Conservation (phyloP, 2,329 filamentous ascomycete species). For the Fonsecaea multimorphosa region DNA sequence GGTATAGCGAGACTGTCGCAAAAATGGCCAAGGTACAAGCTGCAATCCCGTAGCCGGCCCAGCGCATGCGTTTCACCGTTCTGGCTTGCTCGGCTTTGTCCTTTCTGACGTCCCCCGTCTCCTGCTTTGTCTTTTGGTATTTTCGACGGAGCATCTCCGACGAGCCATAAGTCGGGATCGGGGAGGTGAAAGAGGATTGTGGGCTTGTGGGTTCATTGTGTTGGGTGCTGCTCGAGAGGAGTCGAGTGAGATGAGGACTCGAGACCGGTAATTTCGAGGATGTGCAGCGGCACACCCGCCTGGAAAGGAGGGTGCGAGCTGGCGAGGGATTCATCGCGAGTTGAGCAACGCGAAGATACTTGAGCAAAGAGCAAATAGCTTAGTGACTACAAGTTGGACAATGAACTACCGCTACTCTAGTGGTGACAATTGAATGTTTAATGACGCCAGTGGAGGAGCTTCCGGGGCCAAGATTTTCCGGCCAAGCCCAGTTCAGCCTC, state of each 20-base stretch:
- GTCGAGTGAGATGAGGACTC: conserved; percentile 9
- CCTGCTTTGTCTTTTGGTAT: conserved; percentile 27
- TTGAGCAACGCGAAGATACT: not conserved
- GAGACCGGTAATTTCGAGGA: not conserved
- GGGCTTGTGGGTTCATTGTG: conserved; percentile 14
- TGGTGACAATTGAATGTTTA: not conserved
- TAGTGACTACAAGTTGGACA: not conserved
- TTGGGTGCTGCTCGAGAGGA: conserved; percentile 28
- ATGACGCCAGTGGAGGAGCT: conserved; percentile 5
- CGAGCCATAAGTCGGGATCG: conserved; percentile 28
- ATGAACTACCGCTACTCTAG: not conserved
- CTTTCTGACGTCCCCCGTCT: conserved; percentile 9
- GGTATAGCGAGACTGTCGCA: conserved; percentile 44
- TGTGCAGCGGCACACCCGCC: conserved; percentile 31
- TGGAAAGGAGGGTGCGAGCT: conserved; percentile 29
- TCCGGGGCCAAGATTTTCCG: not conserved
- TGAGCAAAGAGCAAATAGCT: not conserved
- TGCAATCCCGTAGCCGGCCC: conserved; percentile 45
- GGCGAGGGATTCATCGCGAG: conserved; percentile 31
- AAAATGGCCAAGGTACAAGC: conserved; percentile 50
- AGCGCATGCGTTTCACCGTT: conserved; percentile 33
- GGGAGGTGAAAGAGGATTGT: conserved; percentile 20
- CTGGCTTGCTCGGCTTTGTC: conserved; percentile 33
- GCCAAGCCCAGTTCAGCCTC: conserved; percentile 2
- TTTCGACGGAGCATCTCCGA: conserved; percentile 35